Percentiles rank a stretch among this genome's conserved stretches.
Conservation (phyloP, 2,329 filamentous ascomycete genomes). For the Exophiala phaeomuriformis region DNA sequence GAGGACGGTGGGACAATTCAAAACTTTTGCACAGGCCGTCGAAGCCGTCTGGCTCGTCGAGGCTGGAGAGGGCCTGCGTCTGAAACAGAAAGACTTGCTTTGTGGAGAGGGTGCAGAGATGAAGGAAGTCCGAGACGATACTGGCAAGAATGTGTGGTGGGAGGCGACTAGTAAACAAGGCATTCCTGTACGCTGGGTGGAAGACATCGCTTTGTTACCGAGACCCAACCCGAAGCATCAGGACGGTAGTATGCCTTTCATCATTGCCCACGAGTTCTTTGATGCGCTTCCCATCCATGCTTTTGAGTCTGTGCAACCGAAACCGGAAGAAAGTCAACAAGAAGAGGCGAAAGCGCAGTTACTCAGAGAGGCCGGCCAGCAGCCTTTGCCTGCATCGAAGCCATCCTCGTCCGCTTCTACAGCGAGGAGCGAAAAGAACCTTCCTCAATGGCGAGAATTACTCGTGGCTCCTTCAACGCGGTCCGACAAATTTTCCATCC, state of each 20-base stretch:
- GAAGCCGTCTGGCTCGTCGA: constrained; percentile 92
- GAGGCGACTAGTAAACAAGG: constrained; percentile 68
- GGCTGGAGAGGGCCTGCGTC: constrained; percentile 71
- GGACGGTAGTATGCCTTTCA: constrained; percentile 66
- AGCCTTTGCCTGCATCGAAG: constrained; percentile 22
- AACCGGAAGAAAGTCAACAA: constrained; percentile 40
- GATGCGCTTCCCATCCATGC: constrained; percentile 94
- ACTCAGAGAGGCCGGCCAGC: constrained; percentile 38
- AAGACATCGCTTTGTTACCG: constrained; percentile 78
- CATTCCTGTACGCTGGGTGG: constrained; percentile 66
- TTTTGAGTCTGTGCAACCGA: constrained; percentile 66
- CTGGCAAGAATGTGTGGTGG: constrained; percentile 48
- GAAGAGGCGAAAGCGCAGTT: constrained; percentile 32
- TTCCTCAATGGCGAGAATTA: constrained; percentile 72
- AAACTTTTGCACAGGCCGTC: constrained; percentile 64
- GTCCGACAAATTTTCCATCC: constrained; percentile 45
- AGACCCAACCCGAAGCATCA: constrained; percentile 56
- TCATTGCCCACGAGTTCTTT: constrained; percentile 97
- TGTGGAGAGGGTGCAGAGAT: constrained; percentile 67
- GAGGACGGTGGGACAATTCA: constrained; percentile 77
- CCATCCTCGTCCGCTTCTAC: constrained; percentile 30
- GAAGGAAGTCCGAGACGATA: constrained; percentile 45
- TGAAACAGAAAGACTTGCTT: constrained; percentile 71
- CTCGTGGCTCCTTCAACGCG: constrained; percentile 62
- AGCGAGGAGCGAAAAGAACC: constrained; percentile 27